Evolutionary conservation across 495 filamentous ascomycete genomes (phyloP), one percentile per base, ranked within the genome.

Genomic region (Penicillium soppii): DNA sequence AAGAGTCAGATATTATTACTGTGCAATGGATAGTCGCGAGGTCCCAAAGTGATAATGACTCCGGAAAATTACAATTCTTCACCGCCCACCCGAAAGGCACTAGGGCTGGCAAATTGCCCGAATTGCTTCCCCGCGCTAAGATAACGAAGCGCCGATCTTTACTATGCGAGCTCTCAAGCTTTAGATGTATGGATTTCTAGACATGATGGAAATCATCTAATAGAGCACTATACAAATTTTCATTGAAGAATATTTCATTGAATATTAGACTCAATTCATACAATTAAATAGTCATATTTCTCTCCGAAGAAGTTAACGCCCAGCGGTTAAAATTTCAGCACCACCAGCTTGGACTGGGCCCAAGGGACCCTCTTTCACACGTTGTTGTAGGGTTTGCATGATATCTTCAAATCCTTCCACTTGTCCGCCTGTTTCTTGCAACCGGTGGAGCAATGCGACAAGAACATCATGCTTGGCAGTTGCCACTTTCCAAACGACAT

Each of bases 401-500:
- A 78, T 78, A 42, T 78, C 73, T 32, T 75, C 68, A 39, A 74
- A 66, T 17, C 69, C 70, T 39, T 62, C 60, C 30, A 59, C 61
- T 27, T 68, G 59, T 0, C 56, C 65, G 13, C 61, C 58, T n/a
- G 45, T 57, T 26, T 63, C 54, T 43, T 67, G 59, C 6, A 81
- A 54, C 8, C 47, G 57, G 7, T 61, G 45, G 39, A 75, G 59
- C 22, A 87, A 57, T 13, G 68, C 67, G 2, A 72, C 72, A 29
- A 86, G 52, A 4, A 78, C 79, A 43, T 81, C 82, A 56, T 79
- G 79, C 57, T 84, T 86, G 3, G 80, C 79, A 17, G 70, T 75
- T 4, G 81, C 83, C 35, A 87, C 69, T 52, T 78, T 74, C 71
- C 82, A 87, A 5, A 82, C 79, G 0, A 76, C 72, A 55, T 72